Base-by-base conservation (phyloP, 2,329 filamentous ascomycete species). In the Beauveria australis region DNA sequence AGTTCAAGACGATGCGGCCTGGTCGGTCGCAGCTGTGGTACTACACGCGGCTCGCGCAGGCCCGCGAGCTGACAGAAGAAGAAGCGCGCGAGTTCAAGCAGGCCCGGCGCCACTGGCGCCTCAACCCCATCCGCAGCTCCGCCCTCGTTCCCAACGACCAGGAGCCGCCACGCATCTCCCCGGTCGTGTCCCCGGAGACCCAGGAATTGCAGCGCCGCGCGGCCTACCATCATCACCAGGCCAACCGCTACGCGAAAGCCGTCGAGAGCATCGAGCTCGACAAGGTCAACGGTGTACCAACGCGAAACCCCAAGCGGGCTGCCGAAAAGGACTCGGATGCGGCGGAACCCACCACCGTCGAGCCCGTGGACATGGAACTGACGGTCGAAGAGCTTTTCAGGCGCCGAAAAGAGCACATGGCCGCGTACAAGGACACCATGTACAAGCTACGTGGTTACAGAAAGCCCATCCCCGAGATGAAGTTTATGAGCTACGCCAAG, bases 31-130 rank as follows among this genome's bases (percentile, higher is more conserved):
- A 75, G 60, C 68, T 75, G 26, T 69, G 69, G 64, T 66, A 68
- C 56, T 74, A 72, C 59, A 67, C 64, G 24, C 64, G 67, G 61
- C 64, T 72, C 43, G 66, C 71, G 18, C 65, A 68, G 51, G 53
- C 72, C 62, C 67, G 71, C 56, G 61, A 65, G 33, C 65, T 75
- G 57, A 73, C 72, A 22, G 48, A 64, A 16, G 69, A 72, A 53
- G 73, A 75, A 62, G 61, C 62, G 22, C 65, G 65, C 28, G 70
- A 75, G 46, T 75, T 73, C 51, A 74, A 74, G 61, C 67, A 68
- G 59, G 73, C 73, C 47, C 66, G 69, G 61, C 63, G 69, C 51
- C 70, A 71, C 51, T 70, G 69, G 66, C 62, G 67, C 46, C 66
- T 73, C 28, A 71, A 67, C 8, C 72, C 72, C 18, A 48, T 63